Percentiles rank a stretch among this genome's conserved stretches.
These are phyloP conservation scores for Salix dunnii DNA, from an alignment of 345 rosid species.

Conservation along the genomic window DNA sequence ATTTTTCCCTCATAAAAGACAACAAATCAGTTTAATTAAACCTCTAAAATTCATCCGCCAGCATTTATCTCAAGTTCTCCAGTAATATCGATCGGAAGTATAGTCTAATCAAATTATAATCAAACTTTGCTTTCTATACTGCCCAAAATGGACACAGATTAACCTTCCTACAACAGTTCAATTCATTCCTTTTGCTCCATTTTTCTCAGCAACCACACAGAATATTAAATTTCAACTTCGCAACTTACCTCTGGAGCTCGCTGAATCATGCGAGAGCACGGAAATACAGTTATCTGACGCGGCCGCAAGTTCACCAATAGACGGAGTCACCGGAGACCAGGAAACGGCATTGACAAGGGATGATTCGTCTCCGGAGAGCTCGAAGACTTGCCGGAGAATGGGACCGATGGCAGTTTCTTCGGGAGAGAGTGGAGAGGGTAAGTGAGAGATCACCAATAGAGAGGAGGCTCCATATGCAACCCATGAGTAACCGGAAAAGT, in stretches of 20 bases:
- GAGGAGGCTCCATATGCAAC: conserved; percentile 89
- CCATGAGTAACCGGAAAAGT: conserved; percentile 86
- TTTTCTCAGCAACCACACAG: no score
- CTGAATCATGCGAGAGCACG: conserved; percentile 47
- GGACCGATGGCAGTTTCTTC: conserved; percentile 59
- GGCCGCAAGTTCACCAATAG: conserved; percentile 77
- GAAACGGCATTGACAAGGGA: conserved; percentile 59
- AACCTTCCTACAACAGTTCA: no score
- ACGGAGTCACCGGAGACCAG: conserved; percentile 73
- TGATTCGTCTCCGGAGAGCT: conserved; percentile 47
- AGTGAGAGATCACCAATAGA: conserved; percentile 77
- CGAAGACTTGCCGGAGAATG: conserved; percentile 67
- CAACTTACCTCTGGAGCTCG: conserved; percentile 43
- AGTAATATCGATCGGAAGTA: no score
- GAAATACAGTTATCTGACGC: conserved; percentile 53
- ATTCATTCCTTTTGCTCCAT: no score
- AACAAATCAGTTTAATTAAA: no score
- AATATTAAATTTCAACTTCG: not conserved
- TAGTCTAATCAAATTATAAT: no score
- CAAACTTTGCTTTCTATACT: no score
- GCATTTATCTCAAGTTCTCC: no score
- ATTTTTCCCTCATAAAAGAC: no score
- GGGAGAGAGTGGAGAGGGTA: conserved; percentile 75
- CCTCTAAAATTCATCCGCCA: no score
- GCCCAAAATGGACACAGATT: no score